Conservation (phyloP, 1,139 yeast species). For the Debaryomyces udenii region DNA sequence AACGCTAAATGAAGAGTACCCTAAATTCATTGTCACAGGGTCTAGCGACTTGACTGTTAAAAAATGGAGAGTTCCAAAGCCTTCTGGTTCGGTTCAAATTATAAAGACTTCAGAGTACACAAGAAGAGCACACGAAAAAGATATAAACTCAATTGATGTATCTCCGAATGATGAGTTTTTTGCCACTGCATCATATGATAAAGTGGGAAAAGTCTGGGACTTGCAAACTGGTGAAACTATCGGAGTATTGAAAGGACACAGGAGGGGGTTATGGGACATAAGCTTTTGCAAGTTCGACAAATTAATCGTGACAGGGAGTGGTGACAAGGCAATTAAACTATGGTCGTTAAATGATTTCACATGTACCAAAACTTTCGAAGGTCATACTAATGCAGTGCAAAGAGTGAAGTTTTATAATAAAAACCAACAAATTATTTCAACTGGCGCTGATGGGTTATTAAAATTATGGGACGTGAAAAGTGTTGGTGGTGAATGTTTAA, state of each 20-base stretch:
- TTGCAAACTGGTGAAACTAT: constrained; percentile 77
- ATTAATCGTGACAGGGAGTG: constrained; percentile 75
- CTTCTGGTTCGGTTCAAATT: constrained; percentile 21
- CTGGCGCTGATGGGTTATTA: constrained; percentile 94
- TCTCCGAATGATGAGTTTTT: constrained; percentile 86
- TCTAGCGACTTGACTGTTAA: constrained; percentile 89
- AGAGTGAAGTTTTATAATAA: constrained; percentile 70
- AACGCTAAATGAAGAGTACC: constrained; percentile 52
- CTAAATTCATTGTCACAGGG: constrained; percentile 79
- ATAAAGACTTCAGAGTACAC: constrained; percentile 74
- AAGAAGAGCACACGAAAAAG: constrained; percentile 95
- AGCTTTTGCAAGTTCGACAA: constrained; percentile 80
- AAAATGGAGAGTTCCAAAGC: constrained; percentile 76
- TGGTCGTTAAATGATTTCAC: constrained; percentile 84
- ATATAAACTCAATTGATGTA: constrained; percentile 84
- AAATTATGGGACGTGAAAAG: constrained; percentile 81
- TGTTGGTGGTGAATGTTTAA: constrained; percentile 70
- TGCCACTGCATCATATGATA: constrained; percentile 97
- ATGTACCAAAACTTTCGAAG: constrained; percentile 84
- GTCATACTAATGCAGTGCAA: constrained; percentile 92
- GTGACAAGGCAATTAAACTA: constrained; percentile 85
- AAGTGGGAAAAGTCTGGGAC: constrained; percentile 89
- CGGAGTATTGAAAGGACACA: constrained; percentile 86
- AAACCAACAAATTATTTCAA: constrained; percentile 71
- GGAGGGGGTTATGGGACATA: constrained; percentile 93